Conservation (phyloP, 208 protist genomes). For the Endotrypanum monterogeii region DNA sequence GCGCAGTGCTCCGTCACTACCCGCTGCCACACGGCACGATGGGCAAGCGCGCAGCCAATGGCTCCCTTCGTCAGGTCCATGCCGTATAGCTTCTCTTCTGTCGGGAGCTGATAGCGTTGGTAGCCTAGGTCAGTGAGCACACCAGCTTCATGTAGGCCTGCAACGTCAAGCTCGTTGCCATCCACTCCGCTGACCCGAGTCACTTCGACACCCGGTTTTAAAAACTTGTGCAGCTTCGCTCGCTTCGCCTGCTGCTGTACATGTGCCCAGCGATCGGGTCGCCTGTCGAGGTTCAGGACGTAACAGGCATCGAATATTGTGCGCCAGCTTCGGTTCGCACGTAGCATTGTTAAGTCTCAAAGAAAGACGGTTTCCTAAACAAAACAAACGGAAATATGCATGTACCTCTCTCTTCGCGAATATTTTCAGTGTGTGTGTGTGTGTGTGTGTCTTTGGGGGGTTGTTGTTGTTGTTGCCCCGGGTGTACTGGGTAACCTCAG, state of each 20-base stretch:
- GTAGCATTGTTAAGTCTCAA: conserved; percentile 37
- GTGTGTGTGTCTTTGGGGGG: not conserved
- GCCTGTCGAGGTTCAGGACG: conserved; percentile 89
- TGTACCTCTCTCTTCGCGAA: not conserved
- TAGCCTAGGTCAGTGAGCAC: conserved; percentile 78
- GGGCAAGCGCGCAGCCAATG: conserved; percentile 87
- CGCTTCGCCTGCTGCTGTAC: conserved; percentile 61
- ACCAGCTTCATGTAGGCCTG: conserved; percentile 40
- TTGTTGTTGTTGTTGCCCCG: not conserved
- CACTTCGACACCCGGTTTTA: conserved; percentile 46
- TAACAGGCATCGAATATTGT: conserved; percentile 90
- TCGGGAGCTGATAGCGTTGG: conserved; percentile 66
- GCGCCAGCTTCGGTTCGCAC: conserved; percentile 15
- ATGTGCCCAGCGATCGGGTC: conserved; percentile 79
- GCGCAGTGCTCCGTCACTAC: conserved; percentile 41
- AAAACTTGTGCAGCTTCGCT: conserved; percentile 54
- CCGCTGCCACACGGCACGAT: conserved; percentile 80
- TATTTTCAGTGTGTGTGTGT: too few species aligned
- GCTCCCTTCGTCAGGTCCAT: conserved; percentile 91
- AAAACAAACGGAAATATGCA: too few species aligned
- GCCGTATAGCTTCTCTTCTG: conserved; percentile 87
- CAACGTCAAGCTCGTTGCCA: conserved; percentile 63
- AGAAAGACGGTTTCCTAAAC: not conserved
- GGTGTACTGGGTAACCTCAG: too few species aligned
- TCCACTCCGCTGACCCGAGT: conserved; percentile 79